These are phyloP conservation scores for Rhizopogon vinicolor DNA, from an alignment of 768 basidiomycete species.

Conservation along the genomic window DNA sequence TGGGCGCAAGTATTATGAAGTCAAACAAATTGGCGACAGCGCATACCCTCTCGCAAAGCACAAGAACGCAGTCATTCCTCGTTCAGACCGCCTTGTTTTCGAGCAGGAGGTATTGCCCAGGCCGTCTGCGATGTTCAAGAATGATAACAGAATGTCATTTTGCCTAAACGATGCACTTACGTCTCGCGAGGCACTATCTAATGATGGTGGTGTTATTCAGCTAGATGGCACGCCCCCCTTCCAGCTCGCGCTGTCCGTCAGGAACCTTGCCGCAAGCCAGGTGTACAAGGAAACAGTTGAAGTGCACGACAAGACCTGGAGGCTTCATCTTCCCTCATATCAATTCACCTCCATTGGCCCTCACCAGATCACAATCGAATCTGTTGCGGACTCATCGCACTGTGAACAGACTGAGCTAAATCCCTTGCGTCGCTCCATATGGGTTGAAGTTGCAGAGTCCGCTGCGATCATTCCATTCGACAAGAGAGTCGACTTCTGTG, in stretches of 20 bases:
- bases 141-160: conserved; percentile 58
- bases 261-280: conserved; percentile 69
- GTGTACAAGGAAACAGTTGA: conserved; percentile 54
- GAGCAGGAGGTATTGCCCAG: conserved; percentile 83
- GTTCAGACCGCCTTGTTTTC: conserved; percentile 64
- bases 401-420: conserved; percentile 75
- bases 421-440: conserved; percentile 55
- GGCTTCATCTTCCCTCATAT: conserved; percentile 63
- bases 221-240: conserved; percentile 89
- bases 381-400: conserved; percentile 72
- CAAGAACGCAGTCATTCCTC: conserved; percentile 58
- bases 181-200: conserved; percentile 44
- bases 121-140: conserved; percentile 78
- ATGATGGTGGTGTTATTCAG: conserved; percentile 55
- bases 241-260: conserved; percentile 66
- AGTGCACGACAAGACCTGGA: conserved; percentile 57
- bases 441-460: conserved; percentile 95
- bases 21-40: conserved; percentile 83
- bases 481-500: conserved; percentile 76
- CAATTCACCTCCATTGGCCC: conserved; percentile 75
- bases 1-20: conserved; percentile 85
- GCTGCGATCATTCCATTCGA: conserved; percentile 88
- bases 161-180: conserved; percentile 70
- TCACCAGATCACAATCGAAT: conserved; percentile 75
- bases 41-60: conserved; percentile 77